phyloP scores from a whole-genome alignment of 352 stramenopile species.

The Globisporangium nunn region DNA sequence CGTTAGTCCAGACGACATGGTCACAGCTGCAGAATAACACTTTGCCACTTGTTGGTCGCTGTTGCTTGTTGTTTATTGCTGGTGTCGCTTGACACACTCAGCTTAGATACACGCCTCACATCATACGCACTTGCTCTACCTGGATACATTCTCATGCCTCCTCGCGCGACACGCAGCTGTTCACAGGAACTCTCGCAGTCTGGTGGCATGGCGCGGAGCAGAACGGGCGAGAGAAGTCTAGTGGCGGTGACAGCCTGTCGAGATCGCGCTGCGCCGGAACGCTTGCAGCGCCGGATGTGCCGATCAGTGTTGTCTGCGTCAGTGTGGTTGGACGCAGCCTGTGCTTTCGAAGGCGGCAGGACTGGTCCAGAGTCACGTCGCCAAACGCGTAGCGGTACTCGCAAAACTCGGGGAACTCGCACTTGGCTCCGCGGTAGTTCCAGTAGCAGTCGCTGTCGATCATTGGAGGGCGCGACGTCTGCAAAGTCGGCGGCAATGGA shows the following conservation, averaged over 20 bases:
- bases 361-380: constrained; percentile 77
- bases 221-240: constrained; percentile 26
- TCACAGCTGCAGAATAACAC: neutral
- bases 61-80: neutral
- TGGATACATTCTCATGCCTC: neutral
- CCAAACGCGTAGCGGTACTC: constrained; percentile 81
- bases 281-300: neutral
- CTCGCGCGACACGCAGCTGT: neutral
- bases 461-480: constrained; percentile 54
- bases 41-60: neutral
- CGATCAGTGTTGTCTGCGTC: constrained; percentile 3
- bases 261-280: neutral
- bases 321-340: constrained; percentile 24
- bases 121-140: too few relatives aligned
- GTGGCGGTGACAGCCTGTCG: neutral
- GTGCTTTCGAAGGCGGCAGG: constrained; percentile 43
- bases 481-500: neutral
- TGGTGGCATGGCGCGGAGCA: constrained; percentile 31
- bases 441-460: constrained; percentile 80
- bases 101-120: neutral
- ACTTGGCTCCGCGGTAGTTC: constrained; percentile 70
- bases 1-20: too few relatives aligned
- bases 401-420: constrained; percentile 70
- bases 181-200: neutral
- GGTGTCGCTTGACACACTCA: neutral